These are phyloP conservation scores for Trypanosomatidae sp. DNA, from an alignment of 208 protist genomes.

Conservation along the genomic window DNA sequence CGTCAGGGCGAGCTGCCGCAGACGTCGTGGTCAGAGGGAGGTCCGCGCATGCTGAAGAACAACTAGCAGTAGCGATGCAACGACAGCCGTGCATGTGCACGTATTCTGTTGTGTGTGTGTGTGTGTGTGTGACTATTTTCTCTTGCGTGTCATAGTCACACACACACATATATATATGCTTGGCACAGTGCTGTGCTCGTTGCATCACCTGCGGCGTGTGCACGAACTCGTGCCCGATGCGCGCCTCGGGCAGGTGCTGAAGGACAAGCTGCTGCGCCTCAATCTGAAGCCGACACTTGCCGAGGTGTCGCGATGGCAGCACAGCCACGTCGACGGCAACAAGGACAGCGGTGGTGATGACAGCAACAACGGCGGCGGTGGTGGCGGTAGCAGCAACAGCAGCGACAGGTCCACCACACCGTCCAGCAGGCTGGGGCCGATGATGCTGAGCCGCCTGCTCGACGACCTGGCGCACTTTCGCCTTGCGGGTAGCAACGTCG, in stretches of 20 bases:
- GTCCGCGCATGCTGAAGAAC: too few species aligned
- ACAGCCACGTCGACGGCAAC: too few species aligned
- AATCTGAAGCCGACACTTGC: constrained; percentile 40
- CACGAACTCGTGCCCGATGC: constrained; percentile 47
- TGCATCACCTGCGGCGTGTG: constrained; percentile 63
- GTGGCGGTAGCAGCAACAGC: too few species aligned
- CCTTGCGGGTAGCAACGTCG: constrained; percentile 30
- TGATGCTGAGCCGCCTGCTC: constrained; percentile 34
- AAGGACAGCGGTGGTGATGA: too few species aligned
- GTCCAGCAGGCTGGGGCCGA: constrained; percentile 13
- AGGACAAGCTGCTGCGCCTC: constrained; percentile 48
- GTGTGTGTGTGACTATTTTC: background rate
- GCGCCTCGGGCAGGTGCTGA: constrained; percentile 42
- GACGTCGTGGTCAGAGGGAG: too few species aligned
- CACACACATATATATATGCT: constrained; percentile 18
- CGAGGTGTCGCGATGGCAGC: too few species aligned
- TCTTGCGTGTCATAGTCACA: background rate
- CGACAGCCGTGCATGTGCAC: constrained; percentile 1
- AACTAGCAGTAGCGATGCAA: too few species aligned
- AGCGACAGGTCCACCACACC: too few species aligned
- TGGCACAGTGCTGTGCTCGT: constrained; percentile 37
- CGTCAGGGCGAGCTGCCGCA: constrained; percentile 44
- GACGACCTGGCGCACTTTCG: constrained; percentile 74
- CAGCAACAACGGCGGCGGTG: too few species aligned
- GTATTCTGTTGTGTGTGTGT: background rate